Base-by-base conservation (phyloP, 2,329 filamentous ascomycete species). In the Exophiala calicioides region DNA sequence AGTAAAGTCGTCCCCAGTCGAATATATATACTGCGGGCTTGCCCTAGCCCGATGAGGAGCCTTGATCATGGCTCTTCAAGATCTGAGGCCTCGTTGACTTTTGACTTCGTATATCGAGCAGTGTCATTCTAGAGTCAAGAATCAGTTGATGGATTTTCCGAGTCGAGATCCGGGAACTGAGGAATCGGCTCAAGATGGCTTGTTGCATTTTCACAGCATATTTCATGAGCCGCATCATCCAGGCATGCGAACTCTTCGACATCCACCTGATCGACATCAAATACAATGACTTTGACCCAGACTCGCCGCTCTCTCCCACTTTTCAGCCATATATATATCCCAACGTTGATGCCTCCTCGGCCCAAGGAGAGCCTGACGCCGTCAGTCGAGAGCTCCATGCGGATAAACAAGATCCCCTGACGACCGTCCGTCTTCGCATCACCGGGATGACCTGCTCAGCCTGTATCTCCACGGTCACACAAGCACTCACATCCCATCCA, bases 181-280 rank as follows among this genome's bases (percentile, higher is more conserved):
- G n/a, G n/a, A n/a, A n/a, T n/a, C n/a, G n/a, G n/a, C n/a, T n/a
- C 12, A 33, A 33, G 8, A 53, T 53, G 50, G 50, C 50, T 19
- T 53, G 50, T 23, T 53, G 50, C 30, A 34, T 53, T 19, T 47
- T 53, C 23, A 50, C 50, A n/a, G 50, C 50, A 19, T 53, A 46
- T 29, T 27, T 53, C 9, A 53, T 53, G 47, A 53, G 39, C 33
- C 37, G 24, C n/a, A 50, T 53, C 34, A 53, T 53, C 26, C 34
- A 40, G n/a, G 47, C 50, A 7, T 53, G 50, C 29, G 50, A 53
- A 32, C 42, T 50, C 8, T 47, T 53, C n/a, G 50, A 53, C 32
- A 24, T 53, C 19, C 36, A 29, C 10, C 26, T 53, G 13, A 37
- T 53, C 7, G 47, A 53, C 20, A 49, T 53, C 18, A 45, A 53